Base-by-base conservation (phyloP, 2,329 filamentous ascomycete genomes). In the Metarhizium anisopliae region DNA sequence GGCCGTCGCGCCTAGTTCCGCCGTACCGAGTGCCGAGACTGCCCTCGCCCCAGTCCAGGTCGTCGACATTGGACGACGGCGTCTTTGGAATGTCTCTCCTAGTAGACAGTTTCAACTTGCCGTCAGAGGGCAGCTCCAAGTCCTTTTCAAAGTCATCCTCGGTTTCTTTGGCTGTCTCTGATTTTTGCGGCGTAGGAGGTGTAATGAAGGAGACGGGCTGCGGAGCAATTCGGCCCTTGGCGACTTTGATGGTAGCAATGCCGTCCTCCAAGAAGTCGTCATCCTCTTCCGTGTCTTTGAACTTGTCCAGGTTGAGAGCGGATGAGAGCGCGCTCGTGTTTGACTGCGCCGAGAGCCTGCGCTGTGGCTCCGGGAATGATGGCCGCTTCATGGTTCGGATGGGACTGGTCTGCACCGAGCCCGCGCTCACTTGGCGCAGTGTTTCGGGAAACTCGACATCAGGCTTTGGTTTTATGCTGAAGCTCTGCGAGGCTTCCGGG, bases 31-130 rank as follows among this genome's bases (percentile, higher is more conserved):
- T 95, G 43, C 93, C 91, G 57, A 96, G 78, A 68, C 92, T 96
- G 55, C 91, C 92, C 72, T 97, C 94, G 53, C 88, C 90, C 88
- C 93, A 95, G 67, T 96, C 92, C 62, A 95, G 84, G 59, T 96
- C 92, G 53, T 95, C 90, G 52, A 75, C 73, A 59, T 79, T 80
- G 35, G 76, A 70, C 14, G 78, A 77, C 4, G 85, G 82, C 3
- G 84, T 85, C 64, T 81, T 83, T 20, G 85, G 81, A 40, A 83
- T 81, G 40, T 87, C 82, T 64, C 74, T 77, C 58, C 74, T 77
- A 45, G 78, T 82, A 7, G 83, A 84, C 38, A 92, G 76, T 63
- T 78, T 83, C 38, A 92, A 72, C 61, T 84, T 80, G 45, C 84
- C 81, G 63, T 86, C 79, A 1, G 79, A 78, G 2, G 88, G 87